Evolutionary conservation across 495 filamentous ascomycete species (phyloP).

Genomic region (Annulohypoxylon moriforme): DNA sequence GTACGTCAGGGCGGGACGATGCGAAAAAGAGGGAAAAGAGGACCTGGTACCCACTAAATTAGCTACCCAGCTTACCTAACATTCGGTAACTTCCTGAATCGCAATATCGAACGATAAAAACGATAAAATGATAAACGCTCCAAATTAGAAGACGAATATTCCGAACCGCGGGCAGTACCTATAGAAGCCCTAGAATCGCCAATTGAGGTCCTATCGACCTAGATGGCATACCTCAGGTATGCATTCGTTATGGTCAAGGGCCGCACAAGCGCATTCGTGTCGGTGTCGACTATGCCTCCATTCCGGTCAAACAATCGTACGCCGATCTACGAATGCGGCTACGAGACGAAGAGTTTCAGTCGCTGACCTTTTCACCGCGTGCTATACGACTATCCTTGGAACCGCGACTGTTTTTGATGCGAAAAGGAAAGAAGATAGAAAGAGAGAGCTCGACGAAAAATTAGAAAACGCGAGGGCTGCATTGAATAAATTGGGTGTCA

Average conservation of each 20-base stretch:
- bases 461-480: slow-evolving; percentile 63
- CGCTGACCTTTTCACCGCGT: slow-evolving; percentile 74
- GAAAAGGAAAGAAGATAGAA: slow-evolving; percentile 68
- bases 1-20: slow-evolving; percentile 12
- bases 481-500: slow-evolving; percentile 43
- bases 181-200: not conserved
- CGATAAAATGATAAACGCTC: slow-evolving; percentile 25
- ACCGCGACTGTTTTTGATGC: slow-evolving; percentile 76
- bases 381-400: slow-evolving; percentile 78
- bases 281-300: slow-evolving; percentile 72
- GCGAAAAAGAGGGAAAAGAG: not conserved
- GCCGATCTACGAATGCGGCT: slow-evolving; percentile 65
- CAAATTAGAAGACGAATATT: slow-evolving; percentile 28
- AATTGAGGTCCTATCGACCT: slow-evolving; percentile 17
- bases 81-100: slow-evolving; percentile 5
- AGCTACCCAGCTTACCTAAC: not conserved
- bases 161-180: not conserved
- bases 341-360: slow-evolving; percentile 63
- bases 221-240: slow-evolving; percentile 62
- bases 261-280: slow-evolving; percentile 70
- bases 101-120: slow-evolving; percentile 35
- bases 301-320: slow-evolving; percentile 61
- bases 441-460: slow-evolving; percentile 69
- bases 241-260: slow-evolving; percentile 78
- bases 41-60: not conserved